phyloP scores from a whole-genome alignment of 495 filamentous ascomycete genomes.

The Trichoderma reesei region DNA sequence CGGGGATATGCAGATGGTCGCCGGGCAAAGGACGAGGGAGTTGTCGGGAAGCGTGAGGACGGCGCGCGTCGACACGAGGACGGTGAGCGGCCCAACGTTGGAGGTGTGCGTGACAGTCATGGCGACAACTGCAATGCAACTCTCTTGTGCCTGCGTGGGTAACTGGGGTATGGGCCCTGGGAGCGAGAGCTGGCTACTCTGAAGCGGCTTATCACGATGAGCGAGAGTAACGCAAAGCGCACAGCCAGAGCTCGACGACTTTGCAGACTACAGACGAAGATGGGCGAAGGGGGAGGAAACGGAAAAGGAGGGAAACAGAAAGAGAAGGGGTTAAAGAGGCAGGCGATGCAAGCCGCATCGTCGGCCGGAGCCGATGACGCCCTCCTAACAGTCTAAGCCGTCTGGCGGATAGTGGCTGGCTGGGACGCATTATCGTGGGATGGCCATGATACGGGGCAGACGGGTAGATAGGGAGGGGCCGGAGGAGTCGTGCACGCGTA shows the following conservation, averaged over 20 bases:
- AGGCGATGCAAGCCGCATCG: background rate
- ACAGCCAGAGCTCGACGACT: background rate
- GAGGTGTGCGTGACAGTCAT: constrained; percentile 18
- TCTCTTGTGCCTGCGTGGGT: background rate
- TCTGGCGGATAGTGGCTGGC: background rate
- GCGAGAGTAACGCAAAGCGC: background rate
- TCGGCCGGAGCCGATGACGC: constrained; percentile 4
- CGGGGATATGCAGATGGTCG: constrained; percentile 70
- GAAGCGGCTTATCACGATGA: background rate
- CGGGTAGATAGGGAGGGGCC: background rate
- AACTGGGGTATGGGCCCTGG: background rate
- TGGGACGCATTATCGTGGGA: background rate
- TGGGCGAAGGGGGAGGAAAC: background rate
- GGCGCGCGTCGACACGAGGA: constrained; percentile 74
- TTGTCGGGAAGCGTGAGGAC: constrained; percentile 62
- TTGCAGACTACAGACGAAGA: background rate
- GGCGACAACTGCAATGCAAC: constrained; percentile 7
- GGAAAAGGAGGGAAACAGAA: background rate
- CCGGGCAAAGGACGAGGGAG: constrained; percentile 41
- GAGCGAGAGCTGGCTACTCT: background rate
- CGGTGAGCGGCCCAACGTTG: constrained; percentile 30
- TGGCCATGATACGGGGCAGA: background rate
- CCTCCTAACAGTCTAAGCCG: background rate
- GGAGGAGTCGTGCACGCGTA: background rate
- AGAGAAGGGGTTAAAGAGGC: background rate